These are phyloP conservation scores for Tolypocladium pustulatum DNA, from an alignment of 2,329 filamentous ascomycete genomes.

Conservation along the genomic window DNA sequence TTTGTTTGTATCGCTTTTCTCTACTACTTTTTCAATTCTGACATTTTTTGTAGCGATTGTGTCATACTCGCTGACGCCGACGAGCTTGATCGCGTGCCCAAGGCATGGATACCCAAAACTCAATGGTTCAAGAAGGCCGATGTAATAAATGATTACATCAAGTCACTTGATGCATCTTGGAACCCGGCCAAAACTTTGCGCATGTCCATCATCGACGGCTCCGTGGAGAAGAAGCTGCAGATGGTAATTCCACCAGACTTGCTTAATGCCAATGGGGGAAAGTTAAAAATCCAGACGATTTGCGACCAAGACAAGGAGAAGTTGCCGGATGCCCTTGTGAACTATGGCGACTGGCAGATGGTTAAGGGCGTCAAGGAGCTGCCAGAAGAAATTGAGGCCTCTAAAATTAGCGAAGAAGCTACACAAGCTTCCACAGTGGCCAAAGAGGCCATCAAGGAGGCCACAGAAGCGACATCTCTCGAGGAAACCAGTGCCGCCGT, in stretches of 20 bases:
- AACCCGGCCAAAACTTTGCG: not conserved
- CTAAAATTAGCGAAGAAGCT: not conserved
- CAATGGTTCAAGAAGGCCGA: not conserved
- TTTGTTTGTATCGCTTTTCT: not conserved
- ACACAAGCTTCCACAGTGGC: not conserved
- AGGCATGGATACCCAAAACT: not conserved
- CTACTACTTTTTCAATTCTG: not conserved
- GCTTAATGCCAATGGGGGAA: not conserved
- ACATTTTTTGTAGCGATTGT: not conserved
- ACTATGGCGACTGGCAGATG: not conserved
- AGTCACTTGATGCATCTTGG: not conserved
- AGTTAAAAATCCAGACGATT: not conserved
- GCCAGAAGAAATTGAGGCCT: not conserved
- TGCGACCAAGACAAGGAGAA: not conserved
- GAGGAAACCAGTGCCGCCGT: not conserved
- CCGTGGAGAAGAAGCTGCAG: not conserved
- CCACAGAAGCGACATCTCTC: not conserved
- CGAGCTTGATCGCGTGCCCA: not conserved
- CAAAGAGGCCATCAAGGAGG: not conserved
- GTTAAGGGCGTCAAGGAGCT: not conserved
- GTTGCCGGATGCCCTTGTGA: not conserved
- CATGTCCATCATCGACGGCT: not conserved
- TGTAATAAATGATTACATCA: not conserved
- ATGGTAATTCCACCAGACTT: not conserved
- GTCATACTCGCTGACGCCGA: not conserved